Conservation (phyloP, 139 green algal genomes). For the Monoraphidium neglectum region DNA sequence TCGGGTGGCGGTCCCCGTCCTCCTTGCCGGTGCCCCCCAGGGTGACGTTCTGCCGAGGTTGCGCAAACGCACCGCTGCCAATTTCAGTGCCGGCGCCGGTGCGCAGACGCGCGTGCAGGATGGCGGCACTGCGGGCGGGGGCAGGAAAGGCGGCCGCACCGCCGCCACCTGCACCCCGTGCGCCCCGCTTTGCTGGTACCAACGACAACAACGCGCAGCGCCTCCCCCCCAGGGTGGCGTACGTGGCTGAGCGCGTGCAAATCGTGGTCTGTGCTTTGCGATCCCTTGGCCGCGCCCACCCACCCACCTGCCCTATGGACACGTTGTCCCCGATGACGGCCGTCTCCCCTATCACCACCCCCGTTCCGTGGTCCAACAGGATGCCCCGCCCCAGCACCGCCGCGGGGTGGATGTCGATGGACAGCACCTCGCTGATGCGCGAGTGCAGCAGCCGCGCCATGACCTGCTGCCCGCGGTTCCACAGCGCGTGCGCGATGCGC, state of each 20-base stretch:
- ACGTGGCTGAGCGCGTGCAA: no score
- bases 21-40: slow-evolving; percentile 96
- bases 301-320: slow-evolving; percentile 77
- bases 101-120: no score
- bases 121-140: no score
- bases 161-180: no score
- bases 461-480: slow-evolving; percentile 68
- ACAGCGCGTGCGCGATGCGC: slow-evolving; percentile 91
- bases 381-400: slow-evolving; percentile 92
- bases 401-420: slow-evolving; percentile 95
- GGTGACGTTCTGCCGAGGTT: slow-evolving; percentile 83
- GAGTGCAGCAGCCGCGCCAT: slow-evolving; percentile 84
- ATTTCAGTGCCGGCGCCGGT: neutral
- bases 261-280: no score
- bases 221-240: no score
- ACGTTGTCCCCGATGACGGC: slow-evolving; percentile 88
- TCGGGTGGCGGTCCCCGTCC: slow-evolving; percentile 90
- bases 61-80: neutral
- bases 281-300: no score
- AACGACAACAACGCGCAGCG: no score
- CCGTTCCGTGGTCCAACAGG: slow-evolving; percentile 94
- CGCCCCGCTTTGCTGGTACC: no score
- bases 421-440: slow-evolving; percentile 77
- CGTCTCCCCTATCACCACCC: slow-evolving; percentile 93
- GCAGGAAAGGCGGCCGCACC: neutral